Evolutionary conservation across 2,329 filamentous ascomycete species (phyloP).

Genomic region (Fusarium oligoseptatum): DNA sequence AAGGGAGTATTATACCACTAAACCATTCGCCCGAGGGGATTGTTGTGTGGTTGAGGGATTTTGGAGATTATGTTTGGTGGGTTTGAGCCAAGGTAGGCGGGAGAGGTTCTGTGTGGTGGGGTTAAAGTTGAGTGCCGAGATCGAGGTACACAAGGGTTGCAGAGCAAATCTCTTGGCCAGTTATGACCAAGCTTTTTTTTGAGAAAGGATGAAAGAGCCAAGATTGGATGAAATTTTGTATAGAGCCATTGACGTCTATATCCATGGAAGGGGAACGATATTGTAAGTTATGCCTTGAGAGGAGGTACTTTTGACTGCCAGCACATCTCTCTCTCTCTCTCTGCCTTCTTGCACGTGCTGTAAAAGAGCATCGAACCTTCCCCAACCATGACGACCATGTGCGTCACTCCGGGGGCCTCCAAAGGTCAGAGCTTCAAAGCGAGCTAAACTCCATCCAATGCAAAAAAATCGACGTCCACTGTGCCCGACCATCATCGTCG

Average conservation of each 20-base stretch:
- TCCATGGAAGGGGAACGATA: not conserved
- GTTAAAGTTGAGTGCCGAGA: constrained; percentile 2
- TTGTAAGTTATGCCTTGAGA: not conserved
- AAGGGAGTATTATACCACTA: constrained; percentile 53
- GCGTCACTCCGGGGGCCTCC: constrained; percentile 47
- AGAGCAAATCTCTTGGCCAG: not conserved
- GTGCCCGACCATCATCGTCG: constrained; percentile 33
- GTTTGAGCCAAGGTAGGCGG: not conserved
- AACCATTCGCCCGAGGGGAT: constrained; percentile 47
- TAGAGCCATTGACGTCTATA: not conserved
- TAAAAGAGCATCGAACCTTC: constrained; percentile 16
- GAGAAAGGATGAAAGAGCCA: not conserved
- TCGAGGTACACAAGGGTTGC: not conserved
- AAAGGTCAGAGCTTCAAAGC: constrained; percentile 23
- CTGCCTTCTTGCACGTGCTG: constrained; percentile 36
- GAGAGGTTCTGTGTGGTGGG: constrained; percentile 15
- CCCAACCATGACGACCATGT: constrained; percentile 51
- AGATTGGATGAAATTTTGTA: not conserved
- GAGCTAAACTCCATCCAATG: constrained; percentile 14
- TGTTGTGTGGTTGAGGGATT: not conserved
- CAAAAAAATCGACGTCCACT: not conserved
- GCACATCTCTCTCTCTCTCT: not conserved
- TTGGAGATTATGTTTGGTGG: constrained; percentile 3
- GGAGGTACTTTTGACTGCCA: not conserved
- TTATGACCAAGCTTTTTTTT: not conserved